These are phyloP conservation scores for Pseudogymnoascus sp. DNA, from an alignment of 2,329 filamentous ascomycete species.

Conservation along the genomic window DNA sequence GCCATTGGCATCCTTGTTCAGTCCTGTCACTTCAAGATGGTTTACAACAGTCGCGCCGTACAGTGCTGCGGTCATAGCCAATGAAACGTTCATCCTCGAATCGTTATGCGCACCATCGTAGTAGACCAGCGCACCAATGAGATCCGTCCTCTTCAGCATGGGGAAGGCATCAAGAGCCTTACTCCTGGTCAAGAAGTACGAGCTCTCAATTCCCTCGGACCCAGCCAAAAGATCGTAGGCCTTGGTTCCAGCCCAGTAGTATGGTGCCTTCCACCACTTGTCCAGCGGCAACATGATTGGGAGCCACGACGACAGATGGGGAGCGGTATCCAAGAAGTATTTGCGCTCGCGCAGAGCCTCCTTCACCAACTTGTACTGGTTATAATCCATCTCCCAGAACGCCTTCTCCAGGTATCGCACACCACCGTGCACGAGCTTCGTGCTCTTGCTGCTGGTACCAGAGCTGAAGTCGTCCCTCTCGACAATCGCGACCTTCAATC, in stretches of 20 bases:
- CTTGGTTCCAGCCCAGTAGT: conserved; percentile 70
- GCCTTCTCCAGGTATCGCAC: conserved; percentile 69
- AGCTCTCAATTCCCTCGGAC: conserved; percentile 77
- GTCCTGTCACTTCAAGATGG: conserved; percentile 67
- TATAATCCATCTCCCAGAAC: conserved; percentile 65
- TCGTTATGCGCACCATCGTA: conserved; percentile 86
- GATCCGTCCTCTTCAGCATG: conserved; percentile 70
- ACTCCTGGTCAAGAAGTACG: conserved; percentile 75
- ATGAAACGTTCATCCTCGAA: conserved; percentile 82
- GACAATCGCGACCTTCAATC: conserved; percentile 60
- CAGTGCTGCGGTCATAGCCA: conserved; percentile 75
- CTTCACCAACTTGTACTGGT: conserved; percentile 60
- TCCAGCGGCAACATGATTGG: conserved; percentile 67
- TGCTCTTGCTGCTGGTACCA: conserved; percentile 66
- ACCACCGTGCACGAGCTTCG: conserved; percentile 65
- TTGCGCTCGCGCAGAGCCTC: conserved; percentile 66
- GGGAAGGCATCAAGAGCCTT: conserved; percentile 79
- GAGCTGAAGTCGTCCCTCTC: conserved; percentile 66
- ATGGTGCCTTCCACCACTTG: conserved; percentile 67
- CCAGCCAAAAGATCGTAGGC: conserved; percentile 76
- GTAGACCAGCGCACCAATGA: conserved; percentile 76
- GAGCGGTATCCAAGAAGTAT: conserved; percentile 65
- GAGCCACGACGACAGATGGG: conserved; percentile 63
- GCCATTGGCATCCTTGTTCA: conserved; percentile 66
- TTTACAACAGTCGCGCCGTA: conserved; percentile 77